Percentiles rank a stretch among this genome's conserved stretches.
Evolutionary conservation across 1,139 yeast species (phyloP).

Genomic region (Saccharomyces hybrid): DNA sequence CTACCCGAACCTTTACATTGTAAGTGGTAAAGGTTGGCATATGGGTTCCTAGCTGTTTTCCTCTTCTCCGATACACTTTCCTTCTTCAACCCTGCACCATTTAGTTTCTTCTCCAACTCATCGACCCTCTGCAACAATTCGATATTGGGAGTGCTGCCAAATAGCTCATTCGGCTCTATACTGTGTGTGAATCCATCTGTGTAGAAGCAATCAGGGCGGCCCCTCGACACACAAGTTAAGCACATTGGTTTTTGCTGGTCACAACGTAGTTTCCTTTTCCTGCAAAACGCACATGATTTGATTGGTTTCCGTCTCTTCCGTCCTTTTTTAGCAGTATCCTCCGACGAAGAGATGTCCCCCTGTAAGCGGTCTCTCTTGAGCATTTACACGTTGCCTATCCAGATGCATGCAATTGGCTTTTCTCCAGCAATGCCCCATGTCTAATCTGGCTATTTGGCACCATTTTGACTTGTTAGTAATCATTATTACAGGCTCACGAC

Average conservation of each 20-base stretch:
- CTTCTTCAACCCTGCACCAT: not conserved
- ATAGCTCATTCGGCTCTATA: constrained; percentile 1
- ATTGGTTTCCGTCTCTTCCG: constrained; percentile 22
- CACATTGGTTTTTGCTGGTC: constrained; percentile 27
- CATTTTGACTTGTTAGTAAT: too few relatives aligned
- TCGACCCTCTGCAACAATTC: constrained; percentile 2
- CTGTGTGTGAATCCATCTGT: constrained; percentile 8
- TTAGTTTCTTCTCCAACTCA: constrained; percentile 2
- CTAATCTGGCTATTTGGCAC: not conserved
- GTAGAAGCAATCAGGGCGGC: constrained; percentile 22
- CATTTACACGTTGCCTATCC: not conserved
- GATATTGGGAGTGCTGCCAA: not conserved
- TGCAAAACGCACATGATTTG: constrained; percentile 29
- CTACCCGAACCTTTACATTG: constrained; percentile 16
- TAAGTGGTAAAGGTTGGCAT: constrained; percentile 13
- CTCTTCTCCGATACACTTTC: not conserved
- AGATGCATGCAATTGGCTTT: not conserved
- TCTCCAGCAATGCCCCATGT: not conserved
- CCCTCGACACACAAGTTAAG: constrained; percentile 22
- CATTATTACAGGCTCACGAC: not conserved
- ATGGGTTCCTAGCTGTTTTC: constrained; percentile 11
- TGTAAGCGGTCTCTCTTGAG: not conserved
- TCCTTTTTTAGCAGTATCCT: not conserved
- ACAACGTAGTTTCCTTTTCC: constrained; percentile 29
- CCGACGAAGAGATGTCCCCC: not conserved